These are phyloP conservation scores for Plantago elongata DNA, from an alignment of 257 asterid genomes.

Conservation along the genomic window DNA sequence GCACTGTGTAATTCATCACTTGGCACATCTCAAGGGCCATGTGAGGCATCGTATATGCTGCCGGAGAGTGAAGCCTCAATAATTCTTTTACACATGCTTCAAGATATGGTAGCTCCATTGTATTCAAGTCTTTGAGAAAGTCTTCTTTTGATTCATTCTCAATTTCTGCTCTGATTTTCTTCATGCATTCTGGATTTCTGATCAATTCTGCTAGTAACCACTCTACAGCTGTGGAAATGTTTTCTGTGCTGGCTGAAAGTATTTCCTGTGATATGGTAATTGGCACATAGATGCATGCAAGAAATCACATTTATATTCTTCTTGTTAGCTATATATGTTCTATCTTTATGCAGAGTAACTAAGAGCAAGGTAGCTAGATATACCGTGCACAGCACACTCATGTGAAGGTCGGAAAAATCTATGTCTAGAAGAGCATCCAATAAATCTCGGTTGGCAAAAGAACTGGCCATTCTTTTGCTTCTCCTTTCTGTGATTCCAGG, in stretches of 20 bases:
- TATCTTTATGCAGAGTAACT: no score
- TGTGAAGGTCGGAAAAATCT: slow-evolving; percentile 15
- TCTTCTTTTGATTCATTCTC: background rate
- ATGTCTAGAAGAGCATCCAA: slow-evolving; percentile 16
- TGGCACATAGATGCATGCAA: background rate
- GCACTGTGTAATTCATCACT: slow-evolving; percentile 20
- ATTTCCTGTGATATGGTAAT: no score
- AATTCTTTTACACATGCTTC: slow-evolving; percentile 19
- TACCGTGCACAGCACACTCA: slow-evolving; percentile 18
- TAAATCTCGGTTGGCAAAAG: slow-evolving; percentile 10
- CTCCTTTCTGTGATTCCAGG: slow-evolving; percentile 7
- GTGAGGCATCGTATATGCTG: slow-evolving; percentile 17
- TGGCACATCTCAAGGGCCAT: slow-evolving; percentile 13
- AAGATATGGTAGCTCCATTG: slow-evolving; percentile 10
- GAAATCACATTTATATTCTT: background rate
- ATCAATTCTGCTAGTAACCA: slow-evolving; percentile 14
- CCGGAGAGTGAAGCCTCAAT: slow-evolving; percentile 16
- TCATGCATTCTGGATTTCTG: slow-evolving; percentile 9
- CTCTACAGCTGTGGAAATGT: background rate
- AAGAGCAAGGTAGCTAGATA: background rate
- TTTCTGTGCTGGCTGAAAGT: no score
- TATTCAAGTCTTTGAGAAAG: background rate
- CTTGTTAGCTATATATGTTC: background rate
- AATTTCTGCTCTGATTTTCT: slow-evolving; percentile 14
- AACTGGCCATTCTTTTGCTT: background rate